Conservation (phyloP, 306 rosid species). For the Vachellia collinsii region DNA sequence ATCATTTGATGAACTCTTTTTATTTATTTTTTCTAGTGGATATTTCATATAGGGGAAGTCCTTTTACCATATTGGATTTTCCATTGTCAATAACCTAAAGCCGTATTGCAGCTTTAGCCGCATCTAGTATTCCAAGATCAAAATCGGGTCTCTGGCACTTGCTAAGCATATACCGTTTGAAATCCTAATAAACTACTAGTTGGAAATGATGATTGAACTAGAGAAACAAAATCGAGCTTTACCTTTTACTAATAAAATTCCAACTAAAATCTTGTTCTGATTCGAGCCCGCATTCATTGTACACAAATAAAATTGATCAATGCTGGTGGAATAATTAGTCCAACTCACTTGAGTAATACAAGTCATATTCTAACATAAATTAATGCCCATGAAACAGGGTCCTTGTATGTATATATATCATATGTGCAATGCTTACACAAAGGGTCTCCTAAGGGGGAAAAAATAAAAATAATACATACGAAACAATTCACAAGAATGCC, state of each 20-base stretch:
- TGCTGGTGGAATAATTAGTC: not conserved
- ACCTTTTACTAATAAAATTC: too few relatives aligned
- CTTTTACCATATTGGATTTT: too few relatives aligned
- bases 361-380: not conserved
- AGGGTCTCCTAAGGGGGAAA: not conserved
- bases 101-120: not conserved
- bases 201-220: not conserved
- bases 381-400: constrained; percentile 22
- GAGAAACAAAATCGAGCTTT: not conserved
- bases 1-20: not conserved
- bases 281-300: not conserved
- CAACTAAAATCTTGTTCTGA: not conserved
- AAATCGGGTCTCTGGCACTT: not conserved
- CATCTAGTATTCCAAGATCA: not conserved
- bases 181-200: not conserved
- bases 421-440: constrained; percentile 11
- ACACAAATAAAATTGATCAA: not conserved
- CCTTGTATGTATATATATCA: constrained; percentile 10
- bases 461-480: constrained; percentile 40
- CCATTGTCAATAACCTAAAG: not conserved
- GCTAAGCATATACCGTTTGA: not conserved
- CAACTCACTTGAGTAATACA: not conserved
- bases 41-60: too few relatives aligned
- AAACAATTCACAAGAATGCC: constrained; percentile 29
- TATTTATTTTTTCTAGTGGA: too few relatives aligned